phyloP scores from a whole-genome alignment of 2,329 filamentous ascomycete species.

The Colletotrichum zoysiae region DNA sequence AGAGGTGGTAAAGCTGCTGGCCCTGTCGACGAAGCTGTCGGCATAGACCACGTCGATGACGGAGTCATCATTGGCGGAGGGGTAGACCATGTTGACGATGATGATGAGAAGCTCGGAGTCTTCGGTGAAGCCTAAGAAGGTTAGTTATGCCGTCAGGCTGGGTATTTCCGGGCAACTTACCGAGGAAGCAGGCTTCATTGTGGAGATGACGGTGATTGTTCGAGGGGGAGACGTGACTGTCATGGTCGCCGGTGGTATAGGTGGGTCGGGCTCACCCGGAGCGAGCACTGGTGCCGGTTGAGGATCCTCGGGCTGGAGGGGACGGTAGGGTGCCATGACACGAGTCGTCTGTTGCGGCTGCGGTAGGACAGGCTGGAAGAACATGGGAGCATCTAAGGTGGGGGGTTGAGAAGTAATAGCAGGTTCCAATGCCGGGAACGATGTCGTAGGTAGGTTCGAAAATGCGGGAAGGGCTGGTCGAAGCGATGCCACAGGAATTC shows the following conservation, averaged over 20 bases:
- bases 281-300: slow-evolving; percentile 29
- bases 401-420: slow-evolving; percentile 13
- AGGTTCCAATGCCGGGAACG: background rate
- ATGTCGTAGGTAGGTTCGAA: background rate
- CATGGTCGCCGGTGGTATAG: slow-evolving; percentile 30
- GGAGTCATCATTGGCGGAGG: background rate
- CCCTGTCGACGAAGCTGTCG: background rate
- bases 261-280: slow-evolving; percentile 33
- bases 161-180: background rate
- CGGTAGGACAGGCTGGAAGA: slow-evolving; percentile 4
- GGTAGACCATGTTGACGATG: background rate
- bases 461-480: slow-evolving; percentile 9
- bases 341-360: slow-evolving; percentile 6
- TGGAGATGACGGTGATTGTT: slow-evolving; percentile 32
- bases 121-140: slow-evolving; percentile 12
- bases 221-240: slow-evolving; percentile 32
- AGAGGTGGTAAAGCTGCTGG: slow-evolving; percentile 20
- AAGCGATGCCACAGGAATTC: slow-evolving; percentile 21
- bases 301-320: slow-evolving; percentile 26
- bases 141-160: background rate
- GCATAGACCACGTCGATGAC: background rate
- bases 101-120: slow-evolving; percentile 13
- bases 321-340: background rate
- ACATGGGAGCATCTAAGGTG: background rate
- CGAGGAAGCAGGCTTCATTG: slow-evolving; percentile 22